Evolutionary conservation across 768 basidiomycete species (phyloP).

Genomic region (Pholiota conissans): DNA sequence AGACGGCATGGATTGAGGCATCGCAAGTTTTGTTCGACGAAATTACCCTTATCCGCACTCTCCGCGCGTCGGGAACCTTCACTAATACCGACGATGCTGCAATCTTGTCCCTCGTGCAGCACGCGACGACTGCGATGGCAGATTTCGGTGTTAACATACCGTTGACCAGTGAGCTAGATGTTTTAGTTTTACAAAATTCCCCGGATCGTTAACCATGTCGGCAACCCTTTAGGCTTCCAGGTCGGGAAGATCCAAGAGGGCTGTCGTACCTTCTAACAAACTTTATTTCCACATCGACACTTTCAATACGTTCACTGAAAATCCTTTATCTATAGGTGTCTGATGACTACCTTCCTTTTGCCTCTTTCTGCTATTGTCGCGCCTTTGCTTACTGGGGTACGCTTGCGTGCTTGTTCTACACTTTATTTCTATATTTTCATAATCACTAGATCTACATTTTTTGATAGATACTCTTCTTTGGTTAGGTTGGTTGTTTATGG

Average conservation of each 20-base stretch:
- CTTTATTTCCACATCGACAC: background rate
- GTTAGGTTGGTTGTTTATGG: no score
- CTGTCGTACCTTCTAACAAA: slow-evolving; percentile 6
- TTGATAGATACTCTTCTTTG: no score
- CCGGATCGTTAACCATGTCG: background rate
- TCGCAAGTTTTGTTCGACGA: slow-evolving; percentile 24
- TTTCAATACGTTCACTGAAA: background rate
- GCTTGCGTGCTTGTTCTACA: no score
- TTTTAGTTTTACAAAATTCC: background rate
- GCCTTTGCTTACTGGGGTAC: no score
- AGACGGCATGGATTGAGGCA: slow-evolving; percentile 27
- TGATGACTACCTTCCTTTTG: background rate
- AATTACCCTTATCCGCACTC: slow-evolving; percentile 12
- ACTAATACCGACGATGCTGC: slow-evolving; percentile 15
- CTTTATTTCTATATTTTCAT: no score
- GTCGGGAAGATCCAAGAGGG: slow-evolving; percentile 21
- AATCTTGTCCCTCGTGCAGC: slow-evolving; percentile 15
- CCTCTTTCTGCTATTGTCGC: no score
- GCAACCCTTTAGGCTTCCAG: slow-evolving; percentile 18
- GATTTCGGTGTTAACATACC: slow-evolving; percentile 21
- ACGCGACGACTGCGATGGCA: slow-evolving; percentile 17
- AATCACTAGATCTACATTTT: no score
- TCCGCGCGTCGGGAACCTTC: slow-evolving; percentile 14
- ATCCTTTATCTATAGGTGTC: background rate
- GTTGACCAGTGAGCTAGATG: slow-evolving; percentile 14